Conservation (phyloP, 805 yeast species). For the Pichia kluyveri region DNA sequence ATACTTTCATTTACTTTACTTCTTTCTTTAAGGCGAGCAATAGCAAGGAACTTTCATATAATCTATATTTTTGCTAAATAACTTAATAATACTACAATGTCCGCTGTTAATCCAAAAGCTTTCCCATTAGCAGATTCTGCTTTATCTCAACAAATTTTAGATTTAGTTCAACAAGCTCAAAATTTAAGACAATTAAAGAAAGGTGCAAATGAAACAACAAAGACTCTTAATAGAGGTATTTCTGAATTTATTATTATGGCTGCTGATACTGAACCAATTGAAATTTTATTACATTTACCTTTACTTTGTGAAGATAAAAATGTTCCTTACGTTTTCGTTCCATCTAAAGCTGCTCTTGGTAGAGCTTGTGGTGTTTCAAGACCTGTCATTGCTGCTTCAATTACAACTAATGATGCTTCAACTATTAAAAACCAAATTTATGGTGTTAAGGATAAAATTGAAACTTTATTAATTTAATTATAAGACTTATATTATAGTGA, state of each 20-base stretch:
- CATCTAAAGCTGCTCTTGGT: conserved; percentile 97
- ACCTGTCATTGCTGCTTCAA: conserved; percentile 98
- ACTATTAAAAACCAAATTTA: conserved; percentile 95
- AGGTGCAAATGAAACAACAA: conserved; percentile 99
- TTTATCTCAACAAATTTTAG: conserved; percentile 92
- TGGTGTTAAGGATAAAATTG: conserved; percentile 98
- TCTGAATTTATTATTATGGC: conserved; percentile 99
- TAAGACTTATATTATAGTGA: conserved; percentile 20
- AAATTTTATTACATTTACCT: conserved; percentile 94
- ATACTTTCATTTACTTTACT: neutral
- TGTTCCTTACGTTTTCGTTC: conserved; percentile 98
- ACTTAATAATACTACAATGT: conserved; percentile 41
- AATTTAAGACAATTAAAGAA: conserved; percentile 97
- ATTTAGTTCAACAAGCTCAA: conserved; percentile 96
- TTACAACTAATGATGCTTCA: conserved; percentile 97
- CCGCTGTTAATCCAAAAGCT: conserved; percentile 95
- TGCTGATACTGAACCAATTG: conserved; percentile 99
- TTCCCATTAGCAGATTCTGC: conserved; percentile 98
- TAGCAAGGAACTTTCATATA: conserved; percentile 44
- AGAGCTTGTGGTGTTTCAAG: conserved; percentile 99
- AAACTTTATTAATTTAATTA: conserved; percentile 78
- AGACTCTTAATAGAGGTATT: conserved; percentile 98
- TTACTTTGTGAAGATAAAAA: conserved; percentile 98
- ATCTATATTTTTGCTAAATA: conserved; percentile 1
- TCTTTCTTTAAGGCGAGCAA: conserved; percentile 31